A percentile compares a stretch with the other conserved stretches of the same genome.
These are phyloP conservation scores for Pseudognaphalium luteoalbum DNA, from an alignment of 129 eudicot species.

Conservation along the genomic window DNA sequence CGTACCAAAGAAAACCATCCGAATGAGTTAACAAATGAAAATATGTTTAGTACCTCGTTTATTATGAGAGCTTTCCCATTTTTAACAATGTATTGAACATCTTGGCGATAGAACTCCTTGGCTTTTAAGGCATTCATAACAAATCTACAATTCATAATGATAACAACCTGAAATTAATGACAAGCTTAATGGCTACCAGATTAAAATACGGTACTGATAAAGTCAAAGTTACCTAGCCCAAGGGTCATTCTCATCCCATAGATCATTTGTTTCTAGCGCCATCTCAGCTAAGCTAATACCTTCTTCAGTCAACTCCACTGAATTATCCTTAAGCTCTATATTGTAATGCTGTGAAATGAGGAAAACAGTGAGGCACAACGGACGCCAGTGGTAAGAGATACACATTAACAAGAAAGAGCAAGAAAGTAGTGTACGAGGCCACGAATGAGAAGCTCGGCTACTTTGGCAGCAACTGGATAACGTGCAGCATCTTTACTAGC, in stretches of 20 bases:
- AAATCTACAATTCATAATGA: conserved; percentile 55
- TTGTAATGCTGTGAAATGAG: conserved; percentile 69
- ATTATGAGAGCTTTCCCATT: conserved; percentile 87
- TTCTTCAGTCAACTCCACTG: conserved; percentile 93
- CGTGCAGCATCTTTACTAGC: conserved; percentile 91
- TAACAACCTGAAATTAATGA: conserved; percentile 16
- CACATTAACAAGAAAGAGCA: conserved; percentile 10
- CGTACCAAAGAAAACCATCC: conserved; percentile 11
- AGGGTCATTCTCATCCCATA: conserved; percentile 99
- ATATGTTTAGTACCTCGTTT: conserved; percentile 64
- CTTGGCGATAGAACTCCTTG: conserved; percentile 89
- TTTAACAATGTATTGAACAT: conserved; percentile 92
- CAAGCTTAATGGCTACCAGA: conserved; percentile 3
- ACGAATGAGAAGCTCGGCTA: conserved; percentile 85
- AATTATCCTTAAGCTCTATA: conserved; percentile 87
- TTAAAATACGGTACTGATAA: not conserved
- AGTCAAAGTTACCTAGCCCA: conserved; percentile 78
- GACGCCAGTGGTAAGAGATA: not conserved
- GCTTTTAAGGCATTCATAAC: conserved; percentile 96
- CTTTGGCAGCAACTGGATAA: conserved; percentile 98
- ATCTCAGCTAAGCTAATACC: conserved; percentile 86
- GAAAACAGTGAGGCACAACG: not conserved
- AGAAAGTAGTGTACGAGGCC: conserved; percentile 51
- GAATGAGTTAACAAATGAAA: conserved; percentile 7
- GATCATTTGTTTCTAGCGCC: conserved; percentile 93